Conservation (phyloP, 306 rosid species). For the Hylodesmum podocarpum region DNA sequence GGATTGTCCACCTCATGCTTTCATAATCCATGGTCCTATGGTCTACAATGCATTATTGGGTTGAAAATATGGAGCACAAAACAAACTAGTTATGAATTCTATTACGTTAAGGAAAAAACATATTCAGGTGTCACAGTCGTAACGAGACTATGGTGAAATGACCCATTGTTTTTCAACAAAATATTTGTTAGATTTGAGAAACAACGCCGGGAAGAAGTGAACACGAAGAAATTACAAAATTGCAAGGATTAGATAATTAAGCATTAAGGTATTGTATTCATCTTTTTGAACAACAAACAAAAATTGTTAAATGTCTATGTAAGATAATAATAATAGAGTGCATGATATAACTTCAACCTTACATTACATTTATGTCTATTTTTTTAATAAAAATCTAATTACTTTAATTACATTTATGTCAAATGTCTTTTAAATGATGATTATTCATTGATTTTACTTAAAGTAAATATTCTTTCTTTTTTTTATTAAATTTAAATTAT, state of each 20-base stretch:
- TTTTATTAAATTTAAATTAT: no score
- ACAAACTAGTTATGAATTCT: neutral
- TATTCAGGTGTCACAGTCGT: neutral
- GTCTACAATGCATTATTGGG: neutral
- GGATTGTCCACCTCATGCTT: slow-evolving; percentile 26
- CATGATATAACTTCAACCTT: neutral
- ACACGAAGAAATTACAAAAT: neutral
- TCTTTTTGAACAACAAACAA: neutral
- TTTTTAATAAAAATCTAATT: neutral
- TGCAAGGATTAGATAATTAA: neutral
- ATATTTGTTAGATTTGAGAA: neutral
- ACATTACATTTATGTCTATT: neutral
- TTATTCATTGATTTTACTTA: no score
- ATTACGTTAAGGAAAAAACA: neutral
- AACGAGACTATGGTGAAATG: neutral
- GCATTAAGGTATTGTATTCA: neutral
- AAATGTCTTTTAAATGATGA: no score
- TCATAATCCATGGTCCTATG: neutral
- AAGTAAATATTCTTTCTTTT: no score
- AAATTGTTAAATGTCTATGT: neutral
- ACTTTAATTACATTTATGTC: neutral
- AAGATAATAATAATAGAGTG: neutral
- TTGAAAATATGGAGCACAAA: neutral
- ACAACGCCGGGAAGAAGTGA: neutral
- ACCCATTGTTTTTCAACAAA: neutral